Evolutionary conservation across 305 asterid genomes (phyloP), one percentile per base, ranked within the genome.

Genomic region (Fraxinus latifolia): DNA sequence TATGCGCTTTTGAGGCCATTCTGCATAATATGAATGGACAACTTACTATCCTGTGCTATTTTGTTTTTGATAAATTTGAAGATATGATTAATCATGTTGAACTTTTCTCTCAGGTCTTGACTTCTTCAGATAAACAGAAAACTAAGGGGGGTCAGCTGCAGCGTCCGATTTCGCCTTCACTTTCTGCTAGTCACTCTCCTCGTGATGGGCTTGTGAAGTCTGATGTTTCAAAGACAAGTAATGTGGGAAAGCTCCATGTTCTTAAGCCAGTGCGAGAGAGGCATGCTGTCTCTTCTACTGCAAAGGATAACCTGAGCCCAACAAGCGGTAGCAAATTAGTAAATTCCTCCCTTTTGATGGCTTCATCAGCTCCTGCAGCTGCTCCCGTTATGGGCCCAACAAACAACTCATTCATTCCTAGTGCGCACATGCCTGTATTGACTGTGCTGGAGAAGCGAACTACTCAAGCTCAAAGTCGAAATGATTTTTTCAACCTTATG

Each of bases 381-480:
- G 77, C 93, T 70, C 27, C 87, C 29, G 55, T 83, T 65, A 89
- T 83, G 84, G 88, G 83, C 79, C 85, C 87, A 39, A 80, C 82
- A 72, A 86, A 36, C 85, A 90, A 68, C 42, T 81, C 80, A 25
- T 79, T 81, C 32, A 84, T 87, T 65, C 82, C 89, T 32, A 76
- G 70, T 78, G 93, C 91, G 71, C 90, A 86, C 77, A 93, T 90
- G 91, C 91, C 91, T 79, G 84, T 67, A 58, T 80, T 80, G 80
- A 82, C 91, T 37, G 82, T 83, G 79, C 82, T 90, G 84, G 98
- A 94, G 90, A 96, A 94, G 85, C 91, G 91, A 74, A 88, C 93
- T 14, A 86, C 91, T 39, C 98, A 94, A 85, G 94, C 97, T 85
- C 94, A 80, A 86, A 94, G 98, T 83, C 90, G 99, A 84, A 91